Base-by-base conservation (phyloP, 2,329 filamentous ascomycete species). In the Cercospora janseana region DNA sequence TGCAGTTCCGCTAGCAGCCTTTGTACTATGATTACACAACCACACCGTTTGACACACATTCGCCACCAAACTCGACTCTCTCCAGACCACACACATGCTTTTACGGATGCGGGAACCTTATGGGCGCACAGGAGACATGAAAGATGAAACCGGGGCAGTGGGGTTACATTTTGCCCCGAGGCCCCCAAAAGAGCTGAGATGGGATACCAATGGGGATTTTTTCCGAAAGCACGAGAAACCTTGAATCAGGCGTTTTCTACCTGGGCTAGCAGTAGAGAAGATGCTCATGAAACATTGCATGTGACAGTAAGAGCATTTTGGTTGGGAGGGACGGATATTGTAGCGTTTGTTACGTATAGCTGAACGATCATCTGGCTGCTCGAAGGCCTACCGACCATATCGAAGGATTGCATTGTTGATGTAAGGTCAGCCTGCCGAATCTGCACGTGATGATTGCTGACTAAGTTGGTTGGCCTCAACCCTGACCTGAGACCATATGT, bases 231-330 rank as follows among this genome's bases (percentile, higher is more conserved):
- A 26, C n/a, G n/a, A n/a, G 27, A 41, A 20, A 29, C 16, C 29
- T 46, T 46, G 43, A 37, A 35, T 46, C 43, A 26, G 43, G 43
- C 43, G 43, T 46, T 35, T 35, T 46, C 31, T 18, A 40, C 35
- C 43, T 35, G 43, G 43, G 43, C 43, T 46, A 46, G 43, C 26
- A n/a, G 35, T 40, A 38, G 43, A 46, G n/a, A n/a, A n/a, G 15
- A 35, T 46, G 32, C 29, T 35, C 43, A 46, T 10, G 43, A 46
- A 35, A 35, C 20, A 28, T 46, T 45, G 20, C 32, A 37, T 46
- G 29, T 46, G 29, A 44, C 41, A 44, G 41, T 29, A 31, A 40
- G 41, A 44, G 41, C 41, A 23, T 31, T 44, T n/a, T 44, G 41
- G 41, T 18, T 44, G 26, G 41, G 41, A 38, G 20, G 29, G 29